Percentiles rank a stretch among this genome's conserved stretches.
phyloP scores from a whole-genome alignment of 768 basidiomycete species.

The Erythrobasidium yunnanense region DNA sequence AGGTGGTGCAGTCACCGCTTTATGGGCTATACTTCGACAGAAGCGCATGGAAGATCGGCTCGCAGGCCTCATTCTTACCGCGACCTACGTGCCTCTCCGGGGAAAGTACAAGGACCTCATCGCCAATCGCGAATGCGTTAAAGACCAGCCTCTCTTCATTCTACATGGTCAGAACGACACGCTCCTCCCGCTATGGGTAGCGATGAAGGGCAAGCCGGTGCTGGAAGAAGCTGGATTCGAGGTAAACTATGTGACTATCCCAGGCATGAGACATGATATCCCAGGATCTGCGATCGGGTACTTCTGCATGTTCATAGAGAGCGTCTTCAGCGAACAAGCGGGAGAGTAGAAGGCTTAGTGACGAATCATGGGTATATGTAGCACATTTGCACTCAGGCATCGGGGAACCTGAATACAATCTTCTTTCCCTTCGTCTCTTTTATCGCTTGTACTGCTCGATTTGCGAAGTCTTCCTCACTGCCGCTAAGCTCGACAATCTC shows the following conservation, averaged over 20 bases:
- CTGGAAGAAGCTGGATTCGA: slow-evolving; percentile 17
- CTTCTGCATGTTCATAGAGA: slow-evolving; percentile 15
- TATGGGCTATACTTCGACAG: slow-evolving; percentile 1
- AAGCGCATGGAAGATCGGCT: not conserved
- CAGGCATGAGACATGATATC: slow-evolving; percentile 22
- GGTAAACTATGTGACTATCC: slow-evolving; percentile 5
- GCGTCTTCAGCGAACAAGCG: not conserved
- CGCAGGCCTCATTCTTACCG: slow-evolving; percentile 1
- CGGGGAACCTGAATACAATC: slow-evolving; percentile 13
- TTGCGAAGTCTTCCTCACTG: slow-evolving; percentile 9
- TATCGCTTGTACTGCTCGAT: not conserved
- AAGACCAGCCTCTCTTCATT: slow-evolving; percentile 16
- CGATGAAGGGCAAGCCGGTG: slow-evolving; percentile 4
- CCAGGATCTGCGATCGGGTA: not conserved
- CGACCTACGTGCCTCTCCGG: slow-evolving; percentile 9
- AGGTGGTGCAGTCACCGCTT: slow-evolving; percentile 2
- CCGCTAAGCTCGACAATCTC: slow-evolving; percentile 12
- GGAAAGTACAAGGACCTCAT: not conserved
- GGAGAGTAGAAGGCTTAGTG: not conserved
- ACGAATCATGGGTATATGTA: too few species aligned
- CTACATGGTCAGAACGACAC: slow-evolving; percentile 22
- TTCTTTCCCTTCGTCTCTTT: slow-evolving; percentile 17
- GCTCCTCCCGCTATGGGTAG: slow-evolving; percentile 22
- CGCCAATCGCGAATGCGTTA: not conserved
- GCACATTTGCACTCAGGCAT: too few species aligned